Conservation (phyloP, 1,139 yeast species). For the Sugiyamaella sp. region DNA sequence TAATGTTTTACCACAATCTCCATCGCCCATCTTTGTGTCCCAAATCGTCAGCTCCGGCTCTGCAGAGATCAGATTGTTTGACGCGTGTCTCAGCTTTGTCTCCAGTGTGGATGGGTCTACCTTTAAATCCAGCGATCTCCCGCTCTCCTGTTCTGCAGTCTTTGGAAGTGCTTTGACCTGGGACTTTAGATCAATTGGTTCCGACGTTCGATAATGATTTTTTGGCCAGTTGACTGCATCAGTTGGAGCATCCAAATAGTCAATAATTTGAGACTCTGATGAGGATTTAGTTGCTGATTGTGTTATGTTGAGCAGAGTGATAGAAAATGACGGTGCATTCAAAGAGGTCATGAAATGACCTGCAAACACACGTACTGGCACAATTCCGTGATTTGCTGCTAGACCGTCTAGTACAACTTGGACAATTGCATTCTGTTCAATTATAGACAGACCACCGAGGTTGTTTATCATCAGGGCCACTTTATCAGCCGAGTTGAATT, state of each 20-base stretch:
- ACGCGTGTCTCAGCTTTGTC: slow-evolving; percentile 44
- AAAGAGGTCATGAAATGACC: slow-evolving; percentile 56
- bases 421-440: slow-evolving; percentile 49
- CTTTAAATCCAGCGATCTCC: slow-evolving; percentile 34
- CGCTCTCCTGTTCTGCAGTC: slow-evolving; percentile 6
- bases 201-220: slow-evolving; percentile 23
- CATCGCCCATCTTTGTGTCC: slow-evolving; percentile 57
- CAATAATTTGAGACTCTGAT: slow-evolving; percentile 36
- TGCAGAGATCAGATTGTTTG: slow-evolving; percentile 45
- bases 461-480: slow-evolving; percentile 53
- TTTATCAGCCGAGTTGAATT: slow-evolving; percentile 43
- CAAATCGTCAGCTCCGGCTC: slow-evolving; percentile 54
- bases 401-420: slow-evolving; percentile 44
- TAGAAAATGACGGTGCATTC: slow-evolving; percentile 55
- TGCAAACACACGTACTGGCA: slow-evolving; percentile 49
- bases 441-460: slow-evolving; percentile 54
- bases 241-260: slow-evolving; percentile 47
- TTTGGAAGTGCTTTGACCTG: slow-evolving; percentile 16
- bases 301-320: slow-evolving; percentile 52
- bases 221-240: slow-evolving; percentile 49
- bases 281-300: slow-evolving; percentile 41
- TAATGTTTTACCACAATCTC: slow-evolving; percentile 56
- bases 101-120: slow-evolving; percentile 44
- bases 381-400: slow-evolving; percentile 44
- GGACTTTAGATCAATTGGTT: slow-evolving; percentile 24